phyloP scores from a whole-genome alignment of 768 basidiomycete species.

The Suillus luteus region DNA sequence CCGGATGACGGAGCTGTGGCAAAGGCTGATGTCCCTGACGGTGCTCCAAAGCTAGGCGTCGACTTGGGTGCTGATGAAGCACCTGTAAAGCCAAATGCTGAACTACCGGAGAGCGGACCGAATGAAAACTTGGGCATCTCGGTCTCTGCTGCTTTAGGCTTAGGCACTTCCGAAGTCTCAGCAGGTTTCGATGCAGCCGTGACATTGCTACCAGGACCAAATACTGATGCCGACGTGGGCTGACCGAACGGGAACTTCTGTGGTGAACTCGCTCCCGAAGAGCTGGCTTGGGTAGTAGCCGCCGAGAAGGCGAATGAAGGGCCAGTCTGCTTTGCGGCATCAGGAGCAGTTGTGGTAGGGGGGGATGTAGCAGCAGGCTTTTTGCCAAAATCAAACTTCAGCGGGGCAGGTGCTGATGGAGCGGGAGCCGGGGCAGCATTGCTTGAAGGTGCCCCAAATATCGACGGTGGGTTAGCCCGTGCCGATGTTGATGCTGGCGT shows the following conservation, averaged over 20 bases:
- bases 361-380: constrained; percentile 1
- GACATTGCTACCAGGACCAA: not conserved
- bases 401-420: constrained; percentile 14
- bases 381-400: constrained; percentile 17
- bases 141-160: constrained; percentile 15
- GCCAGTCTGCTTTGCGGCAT: constrained; percentile 17
- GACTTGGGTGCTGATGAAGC: constrained; percentile 21
- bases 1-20: constrained; percentile 19
- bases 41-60: constrained; percentile 23
- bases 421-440: constrained; percentile 10
- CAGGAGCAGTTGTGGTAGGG: constrained; percentile 8
- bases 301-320: constrained; percentile 27
- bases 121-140: constrained; percentile 28
- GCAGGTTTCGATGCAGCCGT: constrained; percentile 10
- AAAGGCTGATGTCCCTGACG: constrained; percentile 28
- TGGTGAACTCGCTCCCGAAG: constrained; percentile 11
- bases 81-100: constrained; percentile 11
- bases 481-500: constrained; percentile 6
- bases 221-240: not conserved
- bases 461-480: constrained; percentile 23
- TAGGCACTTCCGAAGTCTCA: constrained; percentile 17
- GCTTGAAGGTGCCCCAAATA: constrained; percentile 17
- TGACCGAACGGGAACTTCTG: constrained; percentile 3
- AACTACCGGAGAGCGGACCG: constrained; percentile 19
- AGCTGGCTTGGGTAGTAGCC: constrained; percentile 11